Evolutionary conservation across 768 basidiomycete species (phyloP), one percentile per base, ranked within the genome.

Genomic region (Amanita exitialis): DNA sequence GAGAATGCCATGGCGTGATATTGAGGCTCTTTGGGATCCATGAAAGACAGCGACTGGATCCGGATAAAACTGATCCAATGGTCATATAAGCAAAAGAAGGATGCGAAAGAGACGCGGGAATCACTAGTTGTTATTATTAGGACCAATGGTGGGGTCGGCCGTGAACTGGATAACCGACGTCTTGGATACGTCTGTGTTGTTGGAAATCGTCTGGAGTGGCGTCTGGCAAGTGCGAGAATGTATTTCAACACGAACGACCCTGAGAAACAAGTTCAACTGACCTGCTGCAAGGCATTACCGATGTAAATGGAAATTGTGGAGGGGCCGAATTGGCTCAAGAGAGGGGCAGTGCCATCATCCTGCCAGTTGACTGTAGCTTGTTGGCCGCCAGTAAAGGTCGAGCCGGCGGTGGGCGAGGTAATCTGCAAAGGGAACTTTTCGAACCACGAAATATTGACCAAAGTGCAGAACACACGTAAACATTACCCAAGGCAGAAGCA

Each of bases 1-100:
- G 88, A 89, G 73, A 90, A 94, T 0, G 87, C 80, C 55, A 83
- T 69, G 41, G 74, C 77, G 3, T 75, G 76, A 68, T 70, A 85
- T 49, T 76, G 69, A 12, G 82, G 66, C 50, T 75, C 62, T 2
- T 61, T 59, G 25, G 79, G 43, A 61, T 85, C 79, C 62, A 73
- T 83, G 39, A 77, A 57, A 49, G 34, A 58, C 32, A 73, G 56
- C 0, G 89, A 90, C 52, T 85, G 76, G 59, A 86, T 67, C 44
- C 88, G 86, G 61, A 93, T 76, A 71, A 93, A 93, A 71, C 86
- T 87, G 52, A 2, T 49, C 20, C 16, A 21, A 30, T 1, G n/a
- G n/a, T 2, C 8, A 5, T 27, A 37, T 59, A 42, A 59, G 37
- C 52, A 36, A 39, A 9, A 15, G 35, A 47, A 35, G 20, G 35